A percentile compares a stretch with the other conserved stretches of the same genome.
Conservation (phyloP, 164 flowering plant species). For the Dillenia suffruticosa region DNA sequence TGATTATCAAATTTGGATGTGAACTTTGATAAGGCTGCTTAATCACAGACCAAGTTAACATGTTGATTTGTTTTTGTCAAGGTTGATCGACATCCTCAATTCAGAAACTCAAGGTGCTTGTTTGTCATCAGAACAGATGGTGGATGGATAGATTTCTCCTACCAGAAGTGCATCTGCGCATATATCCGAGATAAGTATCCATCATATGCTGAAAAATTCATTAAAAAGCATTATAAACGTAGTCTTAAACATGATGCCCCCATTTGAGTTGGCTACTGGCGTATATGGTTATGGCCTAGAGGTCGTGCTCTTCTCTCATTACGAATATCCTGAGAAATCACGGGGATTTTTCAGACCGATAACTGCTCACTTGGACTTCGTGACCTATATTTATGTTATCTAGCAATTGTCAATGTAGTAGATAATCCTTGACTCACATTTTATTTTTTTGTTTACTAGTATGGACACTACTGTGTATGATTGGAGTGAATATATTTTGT, state of each 20-base stretch:
- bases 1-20: too few species aligned
- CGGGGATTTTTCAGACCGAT: background rate
- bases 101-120: slow-evolving; percentile 67
- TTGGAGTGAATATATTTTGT: background rate
- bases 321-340: too few species aligned
- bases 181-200: slow-evolving; percentile 82
- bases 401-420: background rate
- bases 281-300: background rate
- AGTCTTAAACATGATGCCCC: slow-evolving; percentile 8
- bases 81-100: slow-evolving; percentile 92
- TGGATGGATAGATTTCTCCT: slow-evolving; percentile 87
- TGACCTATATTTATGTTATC: background rate
- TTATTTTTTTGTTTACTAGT: too few species aligned
- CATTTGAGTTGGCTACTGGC: background rate
- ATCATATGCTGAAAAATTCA: slow-evolving; percentile 62
- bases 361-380: background rate
- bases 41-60: too few species aligned
- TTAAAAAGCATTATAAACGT: slow-evolving; percentile 61
- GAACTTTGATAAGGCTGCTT: too few species aligned
- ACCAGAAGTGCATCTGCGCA: slow-evolving; percentile 78
- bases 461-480: too few species aligned
- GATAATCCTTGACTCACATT: background rate
- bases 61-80: slow-evolving; percentile 11
- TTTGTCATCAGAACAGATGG: slow-evolving; percentile 84
- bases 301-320: background rate